Evolutionary conservation across 1,284 basidiomycete species (phyloP), one percentile per base, ranked within the genome.

Genomic region (Irpex sp.): DNA sequence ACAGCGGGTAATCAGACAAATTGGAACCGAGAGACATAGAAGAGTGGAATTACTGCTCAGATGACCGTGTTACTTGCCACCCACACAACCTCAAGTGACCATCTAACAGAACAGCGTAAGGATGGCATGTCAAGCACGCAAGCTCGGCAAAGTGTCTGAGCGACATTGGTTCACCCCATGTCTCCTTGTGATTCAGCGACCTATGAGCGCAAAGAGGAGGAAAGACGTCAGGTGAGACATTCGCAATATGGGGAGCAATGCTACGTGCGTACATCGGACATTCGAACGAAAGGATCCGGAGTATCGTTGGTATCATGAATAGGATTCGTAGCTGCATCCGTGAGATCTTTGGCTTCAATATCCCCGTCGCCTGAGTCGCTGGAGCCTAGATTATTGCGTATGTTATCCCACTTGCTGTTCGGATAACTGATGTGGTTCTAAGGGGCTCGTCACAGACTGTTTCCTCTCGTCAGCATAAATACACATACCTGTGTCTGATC

Each of bases 341-440:
- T 68, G 15, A 71, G 61, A 2, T 46, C 1, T 8, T 33, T 9
- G 67, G 66, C 15, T 71, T 67, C 57, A 54, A 26, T n/a, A 58
- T 51, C 62, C 60, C 39, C 39, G 15, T 8, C 4, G 60, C 54
- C 36, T 31, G 51, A 47, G 13, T 57, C 43, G 17, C 63, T 37
- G 17, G 72, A 68, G 39, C 79, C 81, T 81, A 90, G 87, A 73
- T 88, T 87, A 72, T 76, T 81, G 26, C 80, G 79, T 66, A 90
- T 81, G 70, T 90, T 90, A 71, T 86, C 84, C 83, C 84, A 90
- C 68, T 86, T 85, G 75, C 86, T 88, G 67, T 81, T 77, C 1
- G 87, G 87, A 74, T 78, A 89, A 68, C 75, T 75, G 67, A 93
- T 83, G 69, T 93, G 92, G 73, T 94, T 94, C 74, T 78, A 46